These are phyloP conservation scores for Alternaria brassicicola DNA, from an alignment of 2,329 filamentous ascomycete species.

Conservation along the genomic window DNA sequence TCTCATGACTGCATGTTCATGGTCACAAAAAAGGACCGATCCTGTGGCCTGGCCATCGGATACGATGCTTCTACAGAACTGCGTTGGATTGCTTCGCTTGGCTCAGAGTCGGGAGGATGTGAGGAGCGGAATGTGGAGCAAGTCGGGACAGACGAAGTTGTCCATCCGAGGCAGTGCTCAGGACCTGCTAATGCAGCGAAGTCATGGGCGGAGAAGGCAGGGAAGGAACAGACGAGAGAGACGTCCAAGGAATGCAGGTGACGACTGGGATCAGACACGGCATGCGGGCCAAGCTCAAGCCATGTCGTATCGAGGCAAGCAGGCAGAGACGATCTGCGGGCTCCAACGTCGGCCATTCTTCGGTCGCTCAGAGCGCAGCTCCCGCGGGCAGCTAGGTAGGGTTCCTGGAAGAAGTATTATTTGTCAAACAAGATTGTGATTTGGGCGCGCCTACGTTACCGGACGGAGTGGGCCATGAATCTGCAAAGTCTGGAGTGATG, in stretches of 20 bases:
- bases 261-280: slow-evolving; percentile 14
- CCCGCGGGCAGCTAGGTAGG: slow-evolving; percentile 9
- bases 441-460: slow-evolving; percentile 1
- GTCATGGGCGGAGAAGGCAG: slow-evolving; percentile 9
- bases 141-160: slow-evolving; percentile 14
- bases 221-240: slow-evolving; percentile 24
- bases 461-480: neutral
- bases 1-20: slow-evolving; percentile 4
- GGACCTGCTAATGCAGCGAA: slow-evolving; percentile 16
- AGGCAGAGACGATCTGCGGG: slow-evolving; percentile 25
- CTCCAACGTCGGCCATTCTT: slow-evolving; percentile 39
- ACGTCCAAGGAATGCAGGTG: slow-evolving; percentile 21
- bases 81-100: slow-evolving; percentile 7
- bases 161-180: slow-evolving; percentile 11
- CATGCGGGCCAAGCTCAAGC: slow-evolving; percentile 14
- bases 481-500: slow-evolving; percentile 1
- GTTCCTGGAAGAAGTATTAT: slow-evolving; percentile 14
- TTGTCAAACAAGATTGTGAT: slow-evolving; percentile 24
- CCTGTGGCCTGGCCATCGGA: slow-evolving; percentile 1
- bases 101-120: slow-evolving; percentile 5
- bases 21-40: slow-evolving; percentile 7
- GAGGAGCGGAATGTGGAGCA: slow-evolving; percentile 5
- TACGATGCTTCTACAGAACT: neutral
- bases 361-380: slow-evolving; percentile 29
- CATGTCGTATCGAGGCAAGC: slow-evolving; percentile 26